phyloP scores from a whole-genome alignment of 192 early-diverging fungal genomes.

The Mortierella hygrophila region DNA sequence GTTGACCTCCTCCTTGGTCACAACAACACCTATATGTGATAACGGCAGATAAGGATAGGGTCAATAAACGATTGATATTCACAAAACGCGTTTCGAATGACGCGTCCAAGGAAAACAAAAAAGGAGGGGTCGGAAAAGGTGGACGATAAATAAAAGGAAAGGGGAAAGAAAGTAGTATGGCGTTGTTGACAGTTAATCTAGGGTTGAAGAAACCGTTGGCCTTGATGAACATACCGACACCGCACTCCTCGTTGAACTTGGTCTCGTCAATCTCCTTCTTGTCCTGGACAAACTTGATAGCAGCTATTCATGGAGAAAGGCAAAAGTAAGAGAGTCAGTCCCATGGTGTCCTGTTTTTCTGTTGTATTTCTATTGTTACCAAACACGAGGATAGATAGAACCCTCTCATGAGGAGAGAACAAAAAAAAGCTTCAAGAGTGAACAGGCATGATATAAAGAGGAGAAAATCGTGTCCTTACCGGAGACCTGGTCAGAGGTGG shows the following conservation, averaged over 20 bases:
- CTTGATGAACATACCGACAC: slow-evolving; percentile 79
- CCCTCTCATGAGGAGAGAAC: not conserved
- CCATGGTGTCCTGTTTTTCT: not conserved
- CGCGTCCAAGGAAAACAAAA: not conserved
- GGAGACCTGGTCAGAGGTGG: slow-evolving; percentile 86
- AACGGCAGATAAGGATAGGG: not conserved
- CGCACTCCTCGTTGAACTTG: slow-evolving; percentile 88
- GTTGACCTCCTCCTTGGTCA: slow-evolving; percentile 83
- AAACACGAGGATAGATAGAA: slow-evolving; percentile 9
- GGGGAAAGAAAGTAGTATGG: not conserved
- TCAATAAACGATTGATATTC: not conserved
- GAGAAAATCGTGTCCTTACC: slow-evolving; percentile 61
- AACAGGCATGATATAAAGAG: not conserved
- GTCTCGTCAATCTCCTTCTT: slow-evolving; percentile 70
- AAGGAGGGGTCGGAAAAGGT: not conserved
- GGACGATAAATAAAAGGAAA: not conserved
- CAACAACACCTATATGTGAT: slow-evolving; percentile 76
- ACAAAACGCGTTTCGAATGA: slow-evolving; percentile 12
- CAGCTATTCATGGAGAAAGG: slow-evolving; percentile 66
- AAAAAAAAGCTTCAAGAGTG: slow-evolving; percentile 9
- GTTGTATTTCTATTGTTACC: not conserved
- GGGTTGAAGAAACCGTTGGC: not conserved
- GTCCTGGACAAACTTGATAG: slow-evolving; percentile 87
- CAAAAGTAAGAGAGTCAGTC: slow-evolving; percentile 4
- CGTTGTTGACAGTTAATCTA: not conserved